phyloP scores from a whole-genome alignment of 768 basidiomycete genomes.

The Boletus rubroflammeus region DNA sequence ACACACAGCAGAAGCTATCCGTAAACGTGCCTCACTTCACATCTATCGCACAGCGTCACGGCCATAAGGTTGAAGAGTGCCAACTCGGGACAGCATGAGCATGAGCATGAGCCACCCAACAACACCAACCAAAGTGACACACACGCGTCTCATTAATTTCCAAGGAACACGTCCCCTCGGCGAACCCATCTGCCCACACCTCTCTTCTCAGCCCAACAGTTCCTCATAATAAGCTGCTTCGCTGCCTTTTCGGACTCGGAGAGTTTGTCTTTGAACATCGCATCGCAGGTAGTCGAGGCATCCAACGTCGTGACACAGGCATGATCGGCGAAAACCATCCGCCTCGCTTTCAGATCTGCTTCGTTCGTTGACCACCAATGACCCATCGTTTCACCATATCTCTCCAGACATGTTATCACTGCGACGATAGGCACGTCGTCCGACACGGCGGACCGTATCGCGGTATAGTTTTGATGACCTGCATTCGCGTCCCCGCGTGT shows the following conservation, averaged over 20 bases:
- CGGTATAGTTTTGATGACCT: conserved; percentile 25
- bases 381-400: conserved; percentile 29
- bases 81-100: not conserved
- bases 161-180: conserved; percentile 25
- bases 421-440: conserved; percentile 32
- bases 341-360: conserved; percentile 27
- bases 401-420: conserved; percentile 31
- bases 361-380: conserved; percentile 41
- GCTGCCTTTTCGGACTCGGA: conserved; percentile 19
- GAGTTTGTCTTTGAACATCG: conserved; percentile 22
- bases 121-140: conserved; percentile 14
- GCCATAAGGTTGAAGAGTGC: not conserved
- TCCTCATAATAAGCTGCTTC: conserved; percentile 25
- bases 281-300: conserved; percentile 12
- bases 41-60: not conserved
- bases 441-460: conserved; percentile 28
- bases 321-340: conserved; percentile 37
- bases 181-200: conserved; percentile 19
- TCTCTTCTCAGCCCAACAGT: conserved; percentile 28
- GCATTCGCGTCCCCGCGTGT: conserved; percentile 29
- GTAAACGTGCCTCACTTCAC: not conserved
- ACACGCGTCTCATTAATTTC: conserved; percentile 26
- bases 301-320: conserved; percentile 39
- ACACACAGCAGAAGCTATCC: not conserved
- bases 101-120: conserved; percentile 4